Base-by-base conservation (phyloP, 768 basidiomycete species). In the Boletus subcaerulescens region DNA sequence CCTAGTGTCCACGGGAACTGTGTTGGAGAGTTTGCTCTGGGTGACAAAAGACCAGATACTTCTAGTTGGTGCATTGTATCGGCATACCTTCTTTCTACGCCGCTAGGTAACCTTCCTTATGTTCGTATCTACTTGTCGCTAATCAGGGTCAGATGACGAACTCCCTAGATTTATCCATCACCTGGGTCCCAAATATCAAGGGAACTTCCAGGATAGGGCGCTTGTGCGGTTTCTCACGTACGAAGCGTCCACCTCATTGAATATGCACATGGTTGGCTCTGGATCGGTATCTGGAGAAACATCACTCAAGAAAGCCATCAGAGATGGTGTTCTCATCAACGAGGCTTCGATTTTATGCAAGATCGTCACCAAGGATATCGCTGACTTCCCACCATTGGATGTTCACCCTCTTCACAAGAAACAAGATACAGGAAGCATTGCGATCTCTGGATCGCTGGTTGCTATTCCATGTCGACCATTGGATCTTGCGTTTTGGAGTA, bases 181-280 rank as follows among this genome's bases (percentile, higher is more conserved):
- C 61, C 81, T 94, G 12, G 88, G 91, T 5, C 91, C 91, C 10
- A 81, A 86, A 42, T 93, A 93, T 56, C 75, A 76, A 2, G 85
- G 83, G 20, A 84, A 83, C 42, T 91, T 92, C 68, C 91, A 91
- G 65, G 87, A 91, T 45, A 78, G 77, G 10, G 66, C 79, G 3
- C 77, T 93, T 35, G 74, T 84, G 59, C 85, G 81, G 43, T 92
- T 92, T 66, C 73, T 93, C 45, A 94, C 91, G 0, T 94, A 93
- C 67, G 88, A 91, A 60, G 88, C 89, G 0, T 83, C 87, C 5
- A 91, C 91, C 0, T 90, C 90, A 0, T 76, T 93, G 50, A 92
- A 89, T 65, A 89, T 93, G 77, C 84, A 84, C 60, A 72, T 94
- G 17, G 75, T 78, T 79, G 81, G 5, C 64, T 79, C 55, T 75